Conservation (phyloP, 2,329 filamentous ascomycete genomes). For the Calonectria leucothoes region DNA sequence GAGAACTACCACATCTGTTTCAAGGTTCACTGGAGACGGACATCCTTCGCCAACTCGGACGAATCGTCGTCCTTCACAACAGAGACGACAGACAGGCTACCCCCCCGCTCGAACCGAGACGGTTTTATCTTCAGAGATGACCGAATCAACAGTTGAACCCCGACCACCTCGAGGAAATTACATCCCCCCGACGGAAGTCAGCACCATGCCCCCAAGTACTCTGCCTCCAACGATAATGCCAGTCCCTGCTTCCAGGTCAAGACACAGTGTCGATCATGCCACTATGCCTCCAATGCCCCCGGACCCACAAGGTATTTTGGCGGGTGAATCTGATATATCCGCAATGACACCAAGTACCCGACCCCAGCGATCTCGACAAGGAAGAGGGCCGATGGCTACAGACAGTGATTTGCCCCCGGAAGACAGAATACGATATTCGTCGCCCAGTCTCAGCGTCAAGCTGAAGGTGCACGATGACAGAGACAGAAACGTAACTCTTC, state of each 20-base stretch:
- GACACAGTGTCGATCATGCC: constrained; percentile 51
- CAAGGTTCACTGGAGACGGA: constrained; percentile 77
- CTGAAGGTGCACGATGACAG: constrained; percentile 71
- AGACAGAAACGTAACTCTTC: constrained; percentile 70
- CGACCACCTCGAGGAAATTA: constrained; percentile 43
- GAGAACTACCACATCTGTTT: constrained; percentile 70
- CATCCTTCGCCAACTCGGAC: constrained; percentile 61
- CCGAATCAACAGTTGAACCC: constrained; percentile 50
- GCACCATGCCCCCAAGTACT: constrained; percentile 20
- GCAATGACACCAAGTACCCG: constrained; percentile 47
- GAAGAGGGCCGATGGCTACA: constrained; percentile 58
- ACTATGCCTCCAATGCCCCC: constrained; percentile 67
- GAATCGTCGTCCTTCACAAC: constrained; percentile 44
- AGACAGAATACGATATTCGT: constrained; percentile 53
- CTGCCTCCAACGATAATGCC: constrained; percentile 35
- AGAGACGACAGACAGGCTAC: constrained; percentile 46
- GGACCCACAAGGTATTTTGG: constrained; percentile 60
- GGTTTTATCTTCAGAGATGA: constrained; percentile 47
- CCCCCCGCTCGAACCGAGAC: constrained; percentile 35
- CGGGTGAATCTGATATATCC: constrained; percentile 45
- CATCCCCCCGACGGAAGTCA: constrained; percentile 30
- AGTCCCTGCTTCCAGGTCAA: constrained; percentile 50
- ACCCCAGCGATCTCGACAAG: constrained; percentile 57
- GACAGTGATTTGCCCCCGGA: constrained; percentile 53
- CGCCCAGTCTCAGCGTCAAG: constrained; percentile 66